These are phyloP conservation scores for Bacidia gigantensis DNA, from an alignment of 495 filamentous ascomycete species.

Conservation along the genomic window DNA sequence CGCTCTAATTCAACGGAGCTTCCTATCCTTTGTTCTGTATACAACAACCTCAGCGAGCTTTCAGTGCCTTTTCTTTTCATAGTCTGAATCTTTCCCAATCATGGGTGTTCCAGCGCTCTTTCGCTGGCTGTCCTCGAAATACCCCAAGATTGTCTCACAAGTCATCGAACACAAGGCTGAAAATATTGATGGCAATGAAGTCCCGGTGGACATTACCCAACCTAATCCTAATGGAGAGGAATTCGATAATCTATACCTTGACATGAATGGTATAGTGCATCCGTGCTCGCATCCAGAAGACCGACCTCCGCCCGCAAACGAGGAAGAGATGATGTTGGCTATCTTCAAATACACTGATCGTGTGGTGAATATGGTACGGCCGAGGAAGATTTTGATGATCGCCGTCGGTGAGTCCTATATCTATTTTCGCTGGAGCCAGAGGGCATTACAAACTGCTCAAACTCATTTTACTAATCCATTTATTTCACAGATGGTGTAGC, in stretches of 20 bases:
- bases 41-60: background rate
- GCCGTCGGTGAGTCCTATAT: constrained; percentile 64
- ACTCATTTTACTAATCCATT: too few relatives aligned
- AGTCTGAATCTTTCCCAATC: constrained; percentile 19
- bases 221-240: constrained; percentile 97
- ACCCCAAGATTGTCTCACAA: constrained; percentile 85
- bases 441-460: too few relatives aligned
- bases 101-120: constrained; percentile 96
- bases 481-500: constrained; percentile 66
- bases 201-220: constrained; percentile 70
- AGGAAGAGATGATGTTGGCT: constrained; percentile 99
- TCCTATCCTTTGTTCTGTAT: background rate
- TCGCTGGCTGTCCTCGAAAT: constrained; percentile 87
- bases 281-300: constrained; percentile 98
- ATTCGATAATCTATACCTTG: constrained; percentile 93
- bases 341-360: constrained; percentile 95
- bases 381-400: constrained; percentile 91
- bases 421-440: background rate
- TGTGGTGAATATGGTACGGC: constrained; percentile 95
- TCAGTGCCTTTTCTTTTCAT: background rate
- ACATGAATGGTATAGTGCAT: constrained; percentile 99
- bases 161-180: constrained; percentile 77
- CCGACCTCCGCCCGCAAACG: constrained; percentile 72
- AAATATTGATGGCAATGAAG: constrained; percentile 60
- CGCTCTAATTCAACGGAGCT: too few relatives aligned